These are phyloP conservation scores for Collybia sordida DNA, from an alignment of 768 basidiomycete species.

Conservation along the genomic window DNA sequence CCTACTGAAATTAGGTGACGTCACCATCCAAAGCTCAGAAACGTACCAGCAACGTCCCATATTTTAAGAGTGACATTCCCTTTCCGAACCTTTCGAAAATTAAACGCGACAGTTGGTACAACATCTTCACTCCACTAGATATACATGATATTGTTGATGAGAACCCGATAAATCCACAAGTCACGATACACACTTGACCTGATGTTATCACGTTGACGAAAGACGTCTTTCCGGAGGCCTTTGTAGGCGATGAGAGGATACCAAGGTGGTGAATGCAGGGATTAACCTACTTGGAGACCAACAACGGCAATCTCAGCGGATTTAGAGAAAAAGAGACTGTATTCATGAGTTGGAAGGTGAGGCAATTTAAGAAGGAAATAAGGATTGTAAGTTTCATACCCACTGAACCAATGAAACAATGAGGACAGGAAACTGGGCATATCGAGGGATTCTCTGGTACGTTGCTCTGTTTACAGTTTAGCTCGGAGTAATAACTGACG, in stretches of 20 bases:
- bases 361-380: neutral
- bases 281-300: slow-evolving; percentile 67
- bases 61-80: slow-evolving; percentile 91
- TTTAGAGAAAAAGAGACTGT: slow-evolving; percentile 83
- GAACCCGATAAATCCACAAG: slow-evolving; percentile 1
- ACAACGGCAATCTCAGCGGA: slow-evolving; percentile 90
- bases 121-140: slow-evolving; percentile 92
- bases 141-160: slow-evolving; percentile 1
- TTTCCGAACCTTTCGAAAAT: slow-evolving; percentile 83
- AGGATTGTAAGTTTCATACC: slow-evolving; percentile 24
- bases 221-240: slow-evolving; percentile 95
- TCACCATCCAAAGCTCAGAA: slow-evolving; percentile 1
- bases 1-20: slow-evolving; percentile 39
- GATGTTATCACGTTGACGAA: slow-evolving; percentile 90
- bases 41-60: slow-evolving; percentile 91
- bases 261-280: neutral
- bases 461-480: too few species aligned
- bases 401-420: slow-evolving; percentile 45
- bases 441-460: neutral
- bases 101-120: slow-evolving; percentile 95
- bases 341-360: neutral
- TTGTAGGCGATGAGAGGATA: slow-evolving; percentile 1
- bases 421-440: slow-evolving; percentile 44
- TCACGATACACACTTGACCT: slow-evolving; percentile 56
- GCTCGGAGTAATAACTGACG: too few species aligned